Base-by-base conservation (phyloP, 1,139 yeast genomes). In the Hansenula lynferdii region DNA sequence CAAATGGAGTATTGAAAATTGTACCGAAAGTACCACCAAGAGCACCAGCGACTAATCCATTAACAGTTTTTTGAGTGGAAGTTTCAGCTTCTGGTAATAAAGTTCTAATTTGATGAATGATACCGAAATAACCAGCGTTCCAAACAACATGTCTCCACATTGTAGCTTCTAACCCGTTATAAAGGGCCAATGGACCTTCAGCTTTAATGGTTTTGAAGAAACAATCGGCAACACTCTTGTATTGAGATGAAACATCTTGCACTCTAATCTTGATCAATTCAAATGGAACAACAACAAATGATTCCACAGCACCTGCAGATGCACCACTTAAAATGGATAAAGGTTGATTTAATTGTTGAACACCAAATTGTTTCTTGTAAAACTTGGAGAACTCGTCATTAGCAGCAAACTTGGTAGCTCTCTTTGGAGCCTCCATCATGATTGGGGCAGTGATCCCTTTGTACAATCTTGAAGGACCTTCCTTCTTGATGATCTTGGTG, bases 41-140 rank as follows among this genome's bases (percentile, higher is more conserved):
- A 32, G 94, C 71, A 65, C 99, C 98, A 47, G 96, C 87, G 44
- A 87, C 70, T 65, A 94, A 71, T 61, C 92, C 97, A 57, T 89
- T 85, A 44, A 81, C 64, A 40, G 95, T 85, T 69, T 87, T 81
- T 57, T 85, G 85, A 31, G 83, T 65, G 42, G 70, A 64, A 45
- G 72, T 73, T 48, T 77, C 75, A 35, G 96, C 89, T 61, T 75
- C 69, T 51, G 97, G 97, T 69, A 94, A 71, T 50, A 85, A 51
- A 8, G 70, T 60, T 64, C 96, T 78, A 42, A 87, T 83, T 67
- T 87, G 95, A 76, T 80, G 85, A 55, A 92, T 92, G 53, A 85
- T 79, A 47, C 99, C 98, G 60, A 92, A 92, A 69, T 94, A 92
- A 44, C 98, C 98, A 35, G 97, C 96, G 64, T 94, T 92, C 99